Evolutionary conservation across 192 early-diverging fungal genomes (phyloP).

Genomic region (Umbelopsis vinacea): DNA sequence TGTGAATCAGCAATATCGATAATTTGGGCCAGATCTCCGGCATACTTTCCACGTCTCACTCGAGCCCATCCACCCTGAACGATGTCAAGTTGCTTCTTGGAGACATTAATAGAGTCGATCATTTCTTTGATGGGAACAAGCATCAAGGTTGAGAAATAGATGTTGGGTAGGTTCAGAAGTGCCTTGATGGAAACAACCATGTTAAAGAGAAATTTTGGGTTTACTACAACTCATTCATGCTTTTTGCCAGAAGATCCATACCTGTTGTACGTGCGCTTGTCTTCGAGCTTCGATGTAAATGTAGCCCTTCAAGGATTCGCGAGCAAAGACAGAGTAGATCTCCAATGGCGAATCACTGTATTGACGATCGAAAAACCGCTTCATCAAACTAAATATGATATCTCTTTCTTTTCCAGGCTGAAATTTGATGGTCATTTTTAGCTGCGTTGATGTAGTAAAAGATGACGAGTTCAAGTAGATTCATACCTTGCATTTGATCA

Average conservation of each 20-base stretch:
- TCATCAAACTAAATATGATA: constrained; percentile 78
- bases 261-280: constrained; percentile 76
- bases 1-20: constrained; percentile 67
- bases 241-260: constrained; percentile 15
- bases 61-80: constrained; percentile 83
- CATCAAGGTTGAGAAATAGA: constrained; percentile 70
- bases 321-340: constrained; percentile 81
- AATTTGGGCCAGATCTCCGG: constrained; percentile 89
- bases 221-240: too few species aligned
- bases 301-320: constrained; percentile 87
- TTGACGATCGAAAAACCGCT: constrained; percentile 73
- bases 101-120: constrained; percentile 85
- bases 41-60: constrained; percentile 90
- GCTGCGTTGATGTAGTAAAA: neutral
- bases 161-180: constrained; percentile 64
- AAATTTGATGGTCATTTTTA: neutral
- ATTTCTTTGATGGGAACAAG: constrained; percentile 93
- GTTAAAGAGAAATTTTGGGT: too few species aligned
- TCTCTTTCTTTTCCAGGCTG: constrained; percentile 87
- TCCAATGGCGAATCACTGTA: constrained; percentile 62
- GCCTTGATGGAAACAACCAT: constrained; percentile 2
- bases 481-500: constrained; percentile 75
- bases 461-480: neutral
- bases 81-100: constrained; percentile 63
- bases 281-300: constrained; percentile 90